A percentile compares a stretch with the other conserved stretches of the same genome.
Evolutionary conservation across 208 protist species (phyloP).

Genomic region (Trypanosoma theileri): DNA sequence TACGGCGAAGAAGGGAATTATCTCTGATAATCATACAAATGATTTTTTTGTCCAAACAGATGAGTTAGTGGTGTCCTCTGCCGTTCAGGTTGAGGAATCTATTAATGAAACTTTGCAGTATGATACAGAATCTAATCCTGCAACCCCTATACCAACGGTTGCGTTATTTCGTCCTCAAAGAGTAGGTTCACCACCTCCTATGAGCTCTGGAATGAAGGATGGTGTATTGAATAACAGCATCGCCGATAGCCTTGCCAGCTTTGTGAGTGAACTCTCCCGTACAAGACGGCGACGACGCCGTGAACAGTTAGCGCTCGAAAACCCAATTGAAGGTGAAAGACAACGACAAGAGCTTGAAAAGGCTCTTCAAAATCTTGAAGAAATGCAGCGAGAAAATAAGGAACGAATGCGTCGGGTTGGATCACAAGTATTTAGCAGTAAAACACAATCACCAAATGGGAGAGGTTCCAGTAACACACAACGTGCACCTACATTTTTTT

Average conservation of each 20-base stretch:
- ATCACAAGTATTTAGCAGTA: conserved; percentile 9
- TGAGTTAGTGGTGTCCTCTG: not conserved
- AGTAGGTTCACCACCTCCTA: not conserved
- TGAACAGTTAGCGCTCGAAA: conserved; percentile 9
- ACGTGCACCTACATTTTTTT: not conserved
- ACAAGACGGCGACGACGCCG: conserved; percentile 34
- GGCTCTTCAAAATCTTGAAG: conserved; percentile 50
- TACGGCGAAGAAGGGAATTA: not conserved
- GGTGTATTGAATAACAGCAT: conserved; percentile 18
- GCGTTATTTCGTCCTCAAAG: not conserved
- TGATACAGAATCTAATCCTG: not conserved
- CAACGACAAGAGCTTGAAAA: conserved; percentile 40
- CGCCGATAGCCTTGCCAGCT: conserved; percentile 38
- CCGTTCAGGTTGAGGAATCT: not conserved
- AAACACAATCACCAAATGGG: not conserved
- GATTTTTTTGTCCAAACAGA: not conserved
- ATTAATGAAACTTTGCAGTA: not conserved
- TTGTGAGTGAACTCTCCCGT: conserved; percentile 31
- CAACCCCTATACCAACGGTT: not conserved
- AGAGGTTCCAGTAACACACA: not conserved
- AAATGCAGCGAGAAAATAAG: conserved; percentile 77
- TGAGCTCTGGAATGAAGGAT: not conserved
- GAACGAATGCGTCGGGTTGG: conserved; percentile 40
- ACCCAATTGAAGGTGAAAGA: conserved; percentile 10
- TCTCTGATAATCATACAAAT: too few relatives aligned